Evolutionary conservation across 192 early-diverging fungal genomes (phyloP).

Genomic region (Obelidium mucronatum): DNA sequence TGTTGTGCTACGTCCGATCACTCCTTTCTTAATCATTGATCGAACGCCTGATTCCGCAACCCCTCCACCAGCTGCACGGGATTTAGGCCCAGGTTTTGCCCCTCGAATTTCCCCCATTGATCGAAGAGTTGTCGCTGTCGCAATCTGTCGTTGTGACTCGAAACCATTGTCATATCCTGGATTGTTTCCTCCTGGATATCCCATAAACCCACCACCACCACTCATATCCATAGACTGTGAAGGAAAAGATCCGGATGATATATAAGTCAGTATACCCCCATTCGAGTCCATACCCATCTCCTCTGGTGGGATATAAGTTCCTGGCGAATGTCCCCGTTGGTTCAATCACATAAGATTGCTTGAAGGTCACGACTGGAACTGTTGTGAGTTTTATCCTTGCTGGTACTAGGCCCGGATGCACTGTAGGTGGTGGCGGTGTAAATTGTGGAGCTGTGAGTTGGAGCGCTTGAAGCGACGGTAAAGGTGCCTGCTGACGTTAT

Average conservation of each 20-base stretch:
- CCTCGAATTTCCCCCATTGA: neutral
- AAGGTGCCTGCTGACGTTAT: conserved; percentile 2
- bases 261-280: conserved; percentile 21
- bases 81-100: neutral
- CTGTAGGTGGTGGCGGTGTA: conserved; percentile 1
- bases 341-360: conserved; percentile 32
- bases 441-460: neutral
- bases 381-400: conserved; percentile 20
- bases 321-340: conserved; percentile 30
- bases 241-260: neutral
- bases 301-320: conserved; percentile 29
- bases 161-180: neutral
- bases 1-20: neutral
- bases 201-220: neutral
- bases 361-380: conserved; percentile 28
- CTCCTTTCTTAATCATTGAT: neutral
- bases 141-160: neutral
- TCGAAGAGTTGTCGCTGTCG: neutral
- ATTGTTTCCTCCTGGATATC: neutral
- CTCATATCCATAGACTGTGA: neutral
- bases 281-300: conserved; percentile 13
- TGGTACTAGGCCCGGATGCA: conserved; percentile 15
- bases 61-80: neutral
- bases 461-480: conserved; percentile 10
- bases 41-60: neutral